Base-by-base conservation (phyloP, 495 filamentous ascomycete species). In the Xylaria intraflava region DNA sequence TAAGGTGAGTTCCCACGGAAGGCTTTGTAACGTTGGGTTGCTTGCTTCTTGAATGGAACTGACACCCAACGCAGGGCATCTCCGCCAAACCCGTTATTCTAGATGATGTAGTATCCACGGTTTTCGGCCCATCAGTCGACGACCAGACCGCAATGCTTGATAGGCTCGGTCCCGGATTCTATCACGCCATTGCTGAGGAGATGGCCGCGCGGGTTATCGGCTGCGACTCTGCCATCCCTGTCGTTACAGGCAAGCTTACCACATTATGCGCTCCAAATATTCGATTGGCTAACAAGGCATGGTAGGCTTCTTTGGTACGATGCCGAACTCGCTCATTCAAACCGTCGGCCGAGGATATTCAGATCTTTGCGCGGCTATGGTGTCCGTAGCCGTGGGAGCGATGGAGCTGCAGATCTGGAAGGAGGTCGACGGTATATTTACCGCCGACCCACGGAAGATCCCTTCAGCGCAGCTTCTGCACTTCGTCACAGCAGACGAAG, bases 381-480 rank as follows among this genome's bases (percentile, higher is more conserved):
- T 71, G 40, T 74, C 76, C 20, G 69, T 75, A 9, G 76, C 74
- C 1, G 57, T 75, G n/a, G 50, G 63, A 17, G 77, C 77, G n/a
- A 43, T 56, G 41, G 77, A 78, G 46, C 66, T 80, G 2, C 77
- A 80, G 53, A 72, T 80, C 46, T 80, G 77, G 77, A 80, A 80
- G 46, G 77, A 80, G 57, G 77, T 80, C 36, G 77, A 80, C 49
- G 77, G 77, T 46, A 78, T 80, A 58, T 80, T 80, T 55, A 80
- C 77, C n/a, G 77, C 77, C 23, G 77, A 80, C 44, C 77, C 77
- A 22, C 68, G 76, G 57, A 77, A 77, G 46, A 75, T 80, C 7
- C 74, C 75, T 14, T 78, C 76, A 0, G 77, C 77, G 8, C 61
- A 65, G 26, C 62, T 80, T 1, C 62, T 80, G 1, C 66, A 70